phyloP scores from a whole-genome alignment of 1,284 basidiomycete genomes.

The Fomitopsis betulina region DNA sequence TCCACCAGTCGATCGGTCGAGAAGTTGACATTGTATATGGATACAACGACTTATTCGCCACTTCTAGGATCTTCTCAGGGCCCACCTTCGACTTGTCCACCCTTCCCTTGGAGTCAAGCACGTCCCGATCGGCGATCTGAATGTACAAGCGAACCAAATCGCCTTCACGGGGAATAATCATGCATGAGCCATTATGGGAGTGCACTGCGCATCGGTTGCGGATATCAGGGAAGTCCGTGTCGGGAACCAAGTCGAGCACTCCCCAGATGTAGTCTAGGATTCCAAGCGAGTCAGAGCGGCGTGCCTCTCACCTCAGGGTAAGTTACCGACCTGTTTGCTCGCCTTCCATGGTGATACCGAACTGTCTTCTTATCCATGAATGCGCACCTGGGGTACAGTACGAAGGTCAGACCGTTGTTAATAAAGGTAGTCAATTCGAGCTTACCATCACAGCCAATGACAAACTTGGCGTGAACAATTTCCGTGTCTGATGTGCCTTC shows the following conservation, averaged over 20 bases:
- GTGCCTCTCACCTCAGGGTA: background rate
- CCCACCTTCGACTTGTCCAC: conserved; percentile 59
- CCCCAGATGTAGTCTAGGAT: conserved; percentile 69
- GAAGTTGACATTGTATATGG: conserved; percentile 65
- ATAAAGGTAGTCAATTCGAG: background rate
- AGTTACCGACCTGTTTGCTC: conserved; percentile 54
- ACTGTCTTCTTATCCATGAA: conserved; percentile 71
- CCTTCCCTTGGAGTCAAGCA: conserved; percentile 49
- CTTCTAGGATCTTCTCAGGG: conserved; percentile 59
- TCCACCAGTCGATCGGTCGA: conserved; percentile 75
- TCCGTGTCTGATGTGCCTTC: conserved; percentile 32
- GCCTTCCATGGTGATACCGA: conserved; percentile 72
- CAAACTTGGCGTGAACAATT: conserved; percentile 47
- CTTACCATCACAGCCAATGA: conserved; percentile 53
- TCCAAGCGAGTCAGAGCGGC: background rate
- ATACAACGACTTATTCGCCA: conserved; percentile 60
- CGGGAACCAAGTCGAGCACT: conserved; percentile 66
- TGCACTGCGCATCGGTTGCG: conserved; percentile 65
- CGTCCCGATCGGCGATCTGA: conserved; percentile 54
- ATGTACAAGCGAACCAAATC: conserved; percentile 75
- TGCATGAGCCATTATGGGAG: conserved; percentile 48
- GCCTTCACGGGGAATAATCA: conserved; percentile 76
- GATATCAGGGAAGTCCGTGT: conserved; percentile 81
- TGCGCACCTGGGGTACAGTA: conserved; percentile 42
- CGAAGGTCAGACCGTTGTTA: background rate